phyloP scores from a whole-genome alignment of 2,329 filamentous ascomycete species.

The Stemphylium lycopersici region DNA sequence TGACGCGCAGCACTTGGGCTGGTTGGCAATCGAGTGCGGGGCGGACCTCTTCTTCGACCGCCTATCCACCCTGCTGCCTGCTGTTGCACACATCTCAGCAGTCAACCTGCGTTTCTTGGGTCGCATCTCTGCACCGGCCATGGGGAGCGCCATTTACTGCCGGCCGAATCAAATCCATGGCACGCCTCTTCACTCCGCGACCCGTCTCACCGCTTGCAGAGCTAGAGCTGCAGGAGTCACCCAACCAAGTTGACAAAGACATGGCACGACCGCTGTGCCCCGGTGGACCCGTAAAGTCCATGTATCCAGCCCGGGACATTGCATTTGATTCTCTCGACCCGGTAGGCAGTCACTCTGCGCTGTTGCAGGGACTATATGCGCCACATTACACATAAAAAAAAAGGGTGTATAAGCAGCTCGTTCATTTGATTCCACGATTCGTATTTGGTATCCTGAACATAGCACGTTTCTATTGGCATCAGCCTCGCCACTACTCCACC shows the following conservation, averaged over 20 bases:
- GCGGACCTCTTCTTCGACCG: not conserved
- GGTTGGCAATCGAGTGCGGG: constrained; percentile 1
- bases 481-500: not conserved
- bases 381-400: too few relatives aligned
- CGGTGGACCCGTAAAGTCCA: not conserved
- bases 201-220: constrained; percentile 8
- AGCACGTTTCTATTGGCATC: too few relatives aligned
- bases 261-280: not conserved
- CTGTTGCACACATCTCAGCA: too few relatives aligned
- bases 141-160: not conserved
- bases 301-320: not conserved
- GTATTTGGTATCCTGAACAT: too few relatives aligned
- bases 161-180: constrained; percentile 10
- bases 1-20: constrained; percentile 22
- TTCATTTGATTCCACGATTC: too few relatives aligned
- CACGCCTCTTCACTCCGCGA: constrained; percentile 5
- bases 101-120: too few relatives aligned
- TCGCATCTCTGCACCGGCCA: not conserved
- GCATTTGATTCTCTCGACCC: too few relatives aligned
- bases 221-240: constrained; percentile 3
- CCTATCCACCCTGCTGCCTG: not conserved
- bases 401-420: too few relatives aligned
- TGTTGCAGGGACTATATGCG: too few relatives aligned
- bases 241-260: constrained; percentile 4
- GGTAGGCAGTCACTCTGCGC: too few relatives aligned